Percentiles rank a stretch among this genome's conserved stretches.
These are phyloP conservation scores for Niveomyces coronatus DNA, from an alignment of 2,329 filamentous ascomycete species.

Conservation along the genomic window DNA sequence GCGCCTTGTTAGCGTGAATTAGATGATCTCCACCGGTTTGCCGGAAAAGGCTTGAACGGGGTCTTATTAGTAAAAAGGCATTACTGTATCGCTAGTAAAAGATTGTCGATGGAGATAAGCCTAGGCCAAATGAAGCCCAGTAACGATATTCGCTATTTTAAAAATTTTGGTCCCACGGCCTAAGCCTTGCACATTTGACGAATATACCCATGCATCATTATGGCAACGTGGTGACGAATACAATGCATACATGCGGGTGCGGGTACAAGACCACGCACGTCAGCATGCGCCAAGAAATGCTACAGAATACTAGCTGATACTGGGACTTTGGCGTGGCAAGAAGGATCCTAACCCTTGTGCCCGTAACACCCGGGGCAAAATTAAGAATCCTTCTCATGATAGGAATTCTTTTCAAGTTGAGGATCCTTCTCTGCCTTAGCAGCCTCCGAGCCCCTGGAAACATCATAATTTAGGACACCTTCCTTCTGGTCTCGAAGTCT, in stretches of 20 bases:
- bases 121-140: too few relatives aligned
- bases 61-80: too few relatives aligned
- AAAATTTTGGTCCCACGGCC: too few relatives aligned
- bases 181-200: not conserved
- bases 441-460: not conserved
- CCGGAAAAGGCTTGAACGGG: too few relatives aligned
- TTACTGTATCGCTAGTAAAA: too few relatives aligned
- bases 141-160: too few relatives aligned
- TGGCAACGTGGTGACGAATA: not conserved
- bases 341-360: not conserved
- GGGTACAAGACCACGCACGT: not conserved
- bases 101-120: too few relatives aligned
- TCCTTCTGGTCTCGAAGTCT: not conserved
- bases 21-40: too few relatives aligned
- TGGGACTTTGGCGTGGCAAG: not conserved
- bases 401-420: not conserved
- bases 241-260: not conserved
- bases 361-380: not conserved
- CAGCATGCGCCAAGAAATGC: not conserved
- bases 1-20: too few relatives aligned
- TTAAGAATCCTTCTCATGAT: not conserved
- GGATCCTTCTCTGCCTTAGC: not conserved
- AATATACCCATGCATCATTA: not conserved
- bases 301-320: not conserved
- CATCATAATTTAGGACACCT: not conserved